phyloP scores from a whole-genome alignment of 2,329 filamentous ascomycete genomes.

The Colletotrichum falcatum region DNA sequence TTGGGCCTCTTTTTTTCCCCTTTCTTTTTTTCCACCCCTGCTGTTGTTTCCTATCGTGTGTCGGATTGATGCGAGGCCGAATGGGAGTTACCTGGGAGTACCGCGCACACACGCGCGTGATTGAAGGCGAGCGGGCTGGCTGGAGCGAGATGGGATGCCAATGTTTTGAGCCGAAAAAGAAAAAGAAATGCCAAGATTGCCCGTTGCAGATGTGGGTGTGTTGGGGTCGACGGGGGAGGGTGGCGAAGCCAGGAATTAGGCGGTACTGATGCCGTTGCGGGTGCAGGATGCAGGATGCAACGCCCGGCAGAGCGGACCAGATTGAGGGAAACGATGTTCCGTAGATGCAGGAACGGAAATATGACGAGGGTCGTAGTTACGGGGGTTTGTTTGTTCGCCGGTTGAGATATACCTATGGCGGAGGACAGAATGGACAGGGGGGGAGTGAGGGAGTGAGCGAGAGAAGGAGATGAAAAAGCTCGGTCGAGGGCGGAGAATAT shows the following conservation, averaged over 20 bases:
- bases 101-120: slow-evolving; percentile 5
- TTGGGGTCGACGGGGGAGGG: slow-evolving; percentile 5
- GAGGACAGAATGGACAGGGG: background rate
- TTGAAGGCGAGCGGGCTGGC: background rate
- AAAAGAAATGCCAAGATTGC: slow-evolving; percentile 36
- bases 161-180: slow-evolving; percentile 22
- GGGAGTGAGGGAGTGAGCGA: background rate
- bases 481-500: slow-evolving; percentile 22
- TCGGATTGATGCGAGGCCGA: background rate
- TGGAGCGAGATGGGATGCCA: slow-evolving; percentile 32
- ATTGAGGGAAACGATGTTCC: slow-evolving; percentile 3
- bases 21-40: background rate
- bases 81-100: background rate
- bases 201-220: slow-evolving; percentile 10
- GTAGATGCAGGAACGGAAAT: background rate
- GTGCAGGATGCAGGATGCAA: background rate
- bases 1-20: background rate
- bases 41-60: background rate
- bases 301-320: background rate
- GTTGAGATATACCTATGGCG: too few species aligned
- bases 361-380: background rate
- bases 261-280: background rate
- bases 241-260: background rate
- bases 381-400: too few species aligned
- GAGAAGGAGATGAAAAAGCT: background rate